Evolutionary conservation across 2,329 filamentous ascomycete genomes (phyloP).

Genomic region (Penicillium sp.): DNA sequence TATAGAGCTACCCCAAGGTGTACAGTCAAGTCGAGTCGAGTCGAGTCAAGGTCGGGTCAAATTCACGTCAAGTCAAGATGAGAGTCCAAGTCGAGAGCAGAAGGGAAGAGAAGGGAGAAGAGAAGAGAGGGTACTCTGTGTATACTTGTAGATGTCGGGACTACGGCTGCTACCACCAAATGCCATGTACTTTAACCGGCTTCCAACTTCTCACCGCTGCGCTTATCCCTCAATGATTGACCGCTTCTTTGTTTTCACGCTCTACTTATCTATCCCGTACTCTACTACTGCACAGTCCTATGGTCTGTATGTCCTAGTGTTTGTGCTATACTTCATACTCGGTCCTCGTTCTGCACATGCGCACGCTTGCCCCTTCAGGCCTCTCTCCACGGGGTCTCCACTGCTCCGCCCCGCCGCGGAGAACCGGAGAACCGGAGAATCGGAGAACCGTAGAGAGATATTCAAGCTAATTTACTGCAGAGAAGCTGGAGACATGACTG

Average conservation of each 20-base stretch:
- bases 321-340: background rate
- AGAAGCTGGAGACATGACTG: background rate
- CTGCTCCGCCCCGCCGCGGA: background rate
- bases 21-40: no score
- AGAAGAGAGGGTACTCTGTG: no score
- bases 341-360: background rate
- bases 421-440: background rate
- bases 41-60: no score
- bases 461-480: no score
- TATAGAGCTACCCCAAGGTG: no score
- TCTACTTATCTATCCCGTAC: background rate
- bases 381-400: background rate
- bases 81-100: no score
- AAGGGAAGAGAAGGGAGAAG: no score
- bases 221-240: background rate
- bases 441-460: no score
- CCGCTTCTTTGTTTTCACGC: background rate
- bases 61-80: no score
- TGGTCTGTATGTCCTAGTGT: no score
- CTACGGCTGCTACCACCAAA: no score
- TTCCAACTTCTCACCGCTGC: background rate
- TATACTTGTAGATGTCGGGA: no score
- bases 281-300: background rate
- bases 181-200: background rate
- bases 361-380: constrained; percentile 1